Percentiles rank a stretch among this genome's conserved stretches.
phyloP scores from a whole-genome alignment of 768 basidiomycete genomes.

The Amanita phalloides region DNA sequence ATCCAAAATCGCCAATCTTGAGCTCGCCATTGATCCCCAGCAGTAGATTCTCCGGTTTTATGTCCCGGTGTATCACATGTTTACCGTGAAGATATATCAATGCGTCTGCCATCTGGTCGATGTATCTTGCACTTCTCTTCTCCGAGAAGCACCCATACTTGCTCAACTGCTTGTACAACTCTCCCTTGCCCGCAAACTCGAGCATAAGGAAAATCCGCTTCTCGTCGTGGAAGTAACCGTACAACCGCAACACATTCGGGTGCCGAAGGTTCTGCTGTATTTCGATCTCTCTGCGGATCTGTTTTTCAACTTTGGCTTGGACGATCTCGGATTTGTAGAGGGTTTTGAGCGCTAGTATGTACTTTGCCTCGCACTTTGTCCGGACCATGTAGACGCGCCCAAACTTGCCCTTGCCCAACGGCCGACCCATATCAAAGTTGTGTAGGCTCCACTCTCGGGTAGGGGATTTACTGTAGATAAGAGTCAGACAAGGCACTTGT shows the following conservation, averaged over 20 bases:
- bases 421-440: conserved; percentile 89
- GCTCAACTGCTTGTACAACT: conserved; percentile 91
- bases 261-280: conserved; percentile 96
- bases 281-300: conserved; percentile 95
- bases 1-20: conserved; percentile 98
- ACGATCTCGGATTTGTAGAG: conserved; percentile 96
- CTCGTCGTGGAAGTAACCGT: conserved; percentile 97
- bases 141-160: conserved; percentile 84
- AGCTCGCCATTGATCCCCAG: conserved; percentile 92
- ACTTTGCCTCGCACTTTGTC: conserved; percentile 79
- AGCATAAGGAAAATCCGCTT: conserved; percentile 98
- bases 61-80: conserved; percentile 97
- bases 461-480: conserved; percentile 40
- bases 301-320: conserved; percentile 86
- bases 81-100: conserved; percentile 86
- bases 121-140: conserved; percentile 79
- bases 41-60: conserved; percentile 96
- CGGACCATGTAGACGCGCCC: conserved; percentile 98
- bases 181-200: conserved; percentile 95
- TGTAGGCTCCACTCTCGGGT: conserved; percentile 80
- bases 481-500: background rate
- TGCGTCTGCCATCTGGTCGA: conserved; percentile 98
- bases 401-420: conserved; percentile 98
- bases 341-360: conserved; percentile 94
- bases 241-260: conserved; percentile 87